A percentile compares a stretch with the other conserved stretches of the same genome.
These are phyloP conservation scores for Aureobasidium uvarum DNA, from an alignment of 2,329 filamentous ascomycete genomes.

Conservation along the genomic window DNA sequence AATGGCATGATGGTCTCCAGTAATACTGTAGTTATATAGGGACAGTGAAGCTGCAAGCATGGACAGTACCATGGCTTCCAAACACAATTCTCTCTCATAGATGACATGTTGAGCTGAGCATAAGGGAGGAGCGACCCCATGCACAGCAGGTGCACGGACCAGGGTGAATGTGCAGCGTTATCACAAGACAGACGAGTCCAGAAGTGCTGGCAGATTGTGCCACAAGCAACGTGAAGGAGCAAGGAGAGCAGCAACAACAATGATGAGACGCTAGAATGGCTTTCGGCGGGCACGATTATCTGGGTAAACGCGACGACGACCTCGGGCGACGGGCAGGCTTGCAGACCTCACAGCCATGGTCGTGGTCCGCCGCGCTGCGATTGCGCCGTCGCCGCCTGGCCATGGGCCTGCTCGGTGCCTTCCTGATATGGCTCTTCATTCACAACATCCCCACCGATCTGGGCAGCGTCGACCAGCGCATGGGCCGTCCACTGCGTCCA, in stretches of 20 bases:
- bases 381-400: constrained; percentile 53
- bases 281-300: constrained; percentile 56
- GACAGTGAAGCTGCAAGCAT: too few relatives aligned
- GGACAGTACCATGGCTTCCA: too few relatives aligned
- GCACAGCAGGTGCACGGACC: constrained; percentile 7
- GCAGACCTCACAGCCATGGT: neutral
- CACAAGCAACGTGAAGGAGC: neutral
- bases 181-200: neutral
- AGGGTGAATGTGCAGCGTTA: neutral
- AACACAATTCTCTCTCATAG: too few relatives aligned
- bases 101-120: too few relatives aligned
- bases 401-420: constrained; percentile 43
- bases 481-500: constrained; percentile 31
- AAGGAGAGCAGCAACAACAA: neutral
- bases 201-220: neutral
- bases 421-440: constrained; percentile 62
- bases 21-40: too few relatives aligned
- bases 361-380: constrained; percentile 37
- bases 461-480: constrained; percentile 31
- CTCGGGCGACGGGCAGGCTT: constrained; percentile 43
- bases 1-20: neutral
- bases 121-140: too few relatives aligned
- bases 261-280: constrained; percentile 7
- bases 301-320: constrained; percentile 65
- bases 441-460: constrained; percentile 60